A percentile compares a stretch with the other conserved stretches of the same genome.
These are phyloP conservation scores for Aspergillus sp. DNA, from an alignment of 2,329 filamentous ascomycete genomes.

Conservation along the genomic window DNA sequence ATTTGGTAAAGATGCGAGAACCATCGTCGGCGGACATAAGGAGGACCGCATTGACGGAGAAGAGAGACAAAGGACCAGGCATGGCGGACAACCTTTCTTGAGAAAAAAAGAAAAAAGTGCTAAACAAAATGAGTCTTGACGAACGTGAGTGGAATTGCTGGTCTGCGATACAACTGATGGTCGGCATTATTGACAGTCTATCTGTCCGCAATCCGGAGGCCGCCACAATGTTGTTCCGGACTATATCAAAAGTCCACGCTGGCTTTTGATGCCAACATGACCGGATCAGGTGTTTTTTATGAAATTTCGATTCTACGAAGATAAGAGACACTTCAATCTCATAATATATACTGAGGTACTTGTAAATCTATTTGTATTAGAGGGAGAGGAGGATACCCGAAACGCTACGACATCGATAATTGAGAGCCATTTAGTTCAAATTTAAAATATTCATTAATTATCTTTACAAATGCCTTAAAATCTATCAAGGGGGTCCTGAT, in stretches of 20 bases:
- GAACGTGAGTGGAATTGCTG: not conserved
- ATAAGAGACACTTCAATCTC: too few species aligned
- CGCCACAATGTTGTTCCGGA: slow-evolving; percentile 20
- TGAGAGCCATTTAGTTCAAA: not conserved
- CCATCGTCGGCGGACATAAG: slow-evolving; percentile 82
- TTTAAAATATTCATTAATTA: not conserved
- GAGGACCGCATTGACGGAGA: slow-evolving; percentile 71
- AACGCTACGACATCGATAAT: too few species aligned
- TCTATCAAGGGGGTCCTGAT: slow-evolving; percentile 5
- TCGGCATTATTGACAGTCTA: too few species aligned
- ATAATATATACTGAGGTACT: too few species aligned
- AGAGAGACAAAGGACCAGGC: slow-evolving; percentile 71
- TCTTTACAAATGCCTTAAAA: not conserved
- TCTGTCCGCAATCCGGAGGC: slow-evolving; percentile 1
- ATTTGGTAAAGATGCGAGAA: slow-evolving; percentile 88
- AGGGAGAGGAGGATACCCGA: too few species aligned
- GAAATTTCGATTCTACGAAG: too few species aligned
- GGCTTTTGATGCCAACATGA: too few species aligned
- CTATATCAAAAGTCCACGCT: slow-evolving; percentile 2
- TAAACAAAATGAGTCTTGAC: not conserved
- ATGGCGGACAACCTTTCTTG: slow-evolving; percentile 43
- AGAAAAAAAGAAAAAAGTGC: too few species aligned
- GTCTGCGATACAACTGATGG: too few species aligned
- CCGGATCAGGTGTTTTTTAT: too few species aligned
- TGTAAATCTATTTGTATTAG: too few species aligned